Conservation (phyloP, 306 rosid genomes). For the Morella rubra region DNA sequence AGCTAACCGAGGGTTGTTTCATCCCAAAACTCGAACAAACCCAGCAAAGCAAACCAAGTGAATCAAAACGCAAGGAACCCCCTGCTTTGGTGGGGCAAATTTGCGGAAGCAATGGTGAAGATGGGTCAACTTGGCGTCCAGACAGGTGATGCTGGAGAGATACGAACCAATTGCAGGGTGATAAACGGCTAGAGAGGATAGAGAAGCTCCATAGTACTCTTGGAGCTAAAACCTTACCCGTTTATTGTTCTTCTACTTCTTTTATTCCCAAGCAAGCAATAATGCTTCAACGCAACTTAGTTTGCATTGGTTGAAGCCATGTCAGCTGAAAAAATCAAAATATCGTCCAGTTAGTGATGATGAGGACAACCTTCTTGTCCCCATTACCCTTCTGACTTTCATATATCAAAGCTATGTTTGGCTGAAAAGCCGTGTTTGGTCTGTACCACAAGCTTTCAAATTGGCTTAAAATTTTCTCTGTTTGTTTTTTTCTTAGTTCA, state of each 20-base stretch:
- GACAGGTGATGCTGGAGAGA: slow-evolving; percentile 57
- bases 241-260: not conserved
- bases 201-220: not conserved
- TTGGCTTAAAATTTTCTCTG: too few relatives aligned
- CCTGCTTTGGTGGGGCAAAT: slow-evolving; percentile 42
- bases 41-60: slow-evolving; percentile 43
- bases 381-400: too few relatives aligned
- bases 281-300: not conserved
- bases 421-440: too few relatives aligned
- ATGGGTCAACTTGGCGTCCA: slow-evolving; percentile 60
- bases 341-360: too few relatives aligned
- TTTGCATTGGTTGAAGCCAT: not conserved
- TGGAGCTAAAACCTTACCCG: not conserved
- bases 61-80: slow-evolving; percentile 44
- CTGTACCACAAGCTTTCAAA: too few relatives aligned
- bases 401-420: too few relatives aligned
- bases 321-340: too few relatives aligned
- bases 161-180: slow-evolving; percentile 57
- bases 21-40: slow-evolving; percentile 52
- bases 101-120: slow-evolving; percentile 66
- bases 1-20: slow-evolving; percentile 55
- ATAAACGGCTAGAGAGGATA: slow-evolving; percentile 28
- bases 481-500: too few relatives aligned
- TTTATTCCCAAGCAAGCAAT: not conserved
- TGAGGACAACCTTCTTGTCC: too few relatives aligned